Conservation (phyloP, 2,329 filamentous ascomycete genomes). For the Aspergillus vadensis region DNA sequence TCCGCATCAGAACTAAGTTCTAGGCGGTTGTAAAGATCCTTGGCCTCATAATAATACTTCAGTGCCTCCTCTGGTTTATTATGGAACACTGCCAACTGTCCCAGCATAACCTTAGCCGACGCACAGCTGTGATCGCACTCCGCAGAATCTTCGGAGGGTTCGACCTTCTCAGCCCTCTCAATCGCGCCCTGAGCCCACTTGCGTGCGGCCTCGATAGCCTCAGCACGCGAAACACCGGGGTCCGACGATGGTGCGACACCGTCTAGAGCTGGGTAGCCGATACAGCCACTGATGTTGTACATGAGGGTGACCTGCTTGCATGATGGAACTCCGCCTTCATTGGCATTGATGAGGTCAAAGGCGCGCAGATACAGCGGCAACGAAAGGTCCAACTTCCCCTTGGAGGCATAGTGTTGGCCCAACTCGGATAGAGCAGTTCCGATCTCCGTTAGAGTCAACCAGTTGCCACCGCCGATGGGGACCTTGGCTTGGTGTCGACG, state of each 20-base stretch:
- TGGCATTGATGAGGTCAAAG: conserved; percentile 63
- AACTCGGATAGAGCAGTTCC: conserved; percentile 57
- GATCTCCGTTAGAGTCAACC: conserved; percentile 44
- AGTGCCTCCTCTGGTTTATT: conserved; percentile 67
- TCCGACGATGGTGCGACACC: conserved; percentile 31
- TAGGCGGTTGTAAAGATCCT: conserved; percentile 35
- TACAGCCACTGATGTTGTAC: conserved; percentile 60
- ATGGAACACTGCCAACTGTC: conserved; percentile 76
- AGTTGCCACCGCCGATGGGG: conserved; percentile 62
- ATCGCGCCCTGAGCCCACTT: conserved; percentile 81
- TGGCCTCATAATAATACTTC: conserved; percentile 68
- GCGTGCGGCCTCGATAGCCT: conserved; percentile 68
- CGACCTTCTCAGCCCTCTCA: conserved; percentile 65
- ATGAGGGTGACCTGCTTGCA: conserved; percentile 77
- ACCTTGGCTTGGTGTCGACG: conserved; percentile 67
- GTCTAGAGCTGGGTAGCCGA: conserved; percentile 35
- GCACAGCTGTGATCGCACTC: conserved; percentile 86
- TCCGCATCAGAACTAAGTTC: no score
- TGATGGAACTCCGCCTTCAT: conserved; percentile 47
- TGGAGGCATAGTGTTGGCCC: conserved; percentile 73
- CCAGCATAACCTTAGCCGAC: conserved; percentile 82
- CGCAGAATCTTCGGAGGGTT: conserved; percentile 66
- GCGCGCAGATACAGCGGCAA: conserved; percentile 86
- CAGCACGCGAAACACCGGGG: conserved; percentile 56
- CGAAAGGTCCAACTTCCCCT: conserved; percentile 75